Percentiles rank a stretch among this genome's conserved stretches.
phyloP scores from a whole-genome alignment of 495 filamentous ascomycete species.

The Penicillium paxilli region DNA sequence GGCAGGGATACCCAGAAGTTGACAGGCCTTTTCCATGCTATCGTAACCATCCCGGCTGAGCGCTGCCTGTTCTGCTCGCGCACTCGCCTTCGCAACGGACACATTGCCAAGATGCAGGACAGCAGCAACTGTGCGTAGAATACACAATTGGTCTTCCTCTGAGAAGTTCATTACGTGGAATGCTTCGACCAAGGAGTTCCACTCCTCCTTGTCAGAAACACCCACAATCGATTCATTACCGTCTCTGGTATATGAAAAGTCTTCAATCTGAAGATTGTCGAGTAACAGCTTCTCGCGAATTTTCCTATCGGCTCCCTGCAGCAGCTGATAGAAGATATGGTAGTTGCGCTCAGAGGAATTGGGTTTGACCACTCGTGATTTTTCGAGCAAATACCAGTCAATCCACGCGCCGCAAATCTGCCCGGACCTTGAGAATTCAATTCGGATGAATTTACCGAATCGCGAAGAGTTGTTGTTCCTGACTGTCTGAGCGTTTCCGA shows the following conservation, averaged over 20 bases:
- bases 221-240: constrained; percentile 90
- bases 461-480: constrained; percentile 98
- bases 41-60: constrained; percentile 69
- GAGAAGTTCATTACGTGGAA: constrained; percentile 94
- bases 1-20: constrained; percentile 76
- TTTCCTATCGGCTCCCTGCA: constrained; percentile 73
- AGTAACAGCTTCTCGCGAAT: constrained; percentile 78
- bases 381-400: constrained; percentile 97
- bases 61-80: constrained; percentile 86
- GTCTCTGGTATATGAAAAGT: constrained; percentile 87
- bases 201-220: constrained; percentile 89
- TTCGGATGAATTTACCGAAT: constrained; percentile 98
- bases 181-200: constrained; percentile 85
- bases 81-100: constrained; percentile 80
- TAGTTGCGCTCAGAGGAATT: constrained; percentile 91
- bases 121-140: constrained; percentile 84
- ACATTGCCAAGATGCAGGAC: constrained; percentile 95
- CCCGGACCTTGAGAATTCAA: constrained; percentile 87
- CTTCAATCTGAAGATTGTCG: constrained; percentile 68
- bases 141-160: constrained; percentile 77
- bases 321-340: constrained; percentile 95
- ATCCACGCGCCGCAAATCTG: constrained; percentile 96
- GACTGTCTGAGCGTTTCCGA: constrained; percentile 97
- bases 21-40: constrained; percentile 75
- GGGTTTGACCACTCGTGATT: constrained; percentile 89